Conservation (phyloP, 2,329 filamentous ascomycete genomes). For the Pseudomassariella vexata region DNA sequence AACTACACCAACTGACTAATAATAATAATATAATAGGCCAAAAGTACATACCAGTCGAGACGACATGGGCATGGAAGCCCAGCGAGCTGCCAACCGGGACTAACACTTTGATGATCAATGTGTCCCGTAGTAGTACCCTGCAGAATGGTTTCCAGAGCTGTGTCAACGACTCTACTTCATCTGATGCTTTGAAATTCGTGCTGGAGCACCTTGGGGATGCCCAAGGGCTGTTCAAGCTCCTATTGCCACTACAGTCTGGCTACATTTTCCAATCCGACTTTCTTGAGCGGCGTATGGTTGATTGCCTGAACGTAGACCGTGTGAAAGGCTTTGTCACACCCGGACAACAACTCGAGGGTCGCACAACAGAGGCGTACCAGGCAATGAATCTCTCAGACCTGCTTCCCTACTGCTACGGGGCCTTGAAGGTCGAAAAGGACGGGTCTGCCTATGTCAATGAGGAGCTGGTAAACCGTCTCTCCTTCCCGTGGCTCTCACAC, state of each 20-base stretch:
- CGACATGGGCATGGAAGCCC: no score
- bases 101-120: no score
- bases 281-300: slow-evolving; percentile 1
- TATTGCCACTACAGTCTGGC: not conserved
- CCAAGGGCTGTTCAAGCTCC: not conserved
- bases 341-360: not conserved
- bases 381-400: not conserved
- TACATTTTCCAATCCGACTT: not conserved
- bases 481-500: not conserved
- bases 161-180: no score
- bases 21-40: no score
- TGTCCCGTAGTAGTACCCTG: no score
- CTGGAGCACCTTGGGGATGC: not conserved
- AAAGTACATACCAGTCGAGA: no score
- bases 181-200: not conserved
- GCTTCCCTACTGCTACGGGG: not conserved
- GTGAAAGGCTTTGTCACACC: not conserved
- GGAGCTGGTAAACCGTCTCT: not conserved
- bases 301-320: not conserved
- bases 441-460: not conserved
- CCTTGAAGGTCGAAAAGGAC: not conserved
- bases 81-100: no score
- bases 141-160: no score
- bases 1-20: no score
- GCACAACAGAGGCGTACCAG: not conserved